Conservation (phyloP, 2,329 filamentous ascomycete species). For the Sordariomycetes sp. region DNA sequence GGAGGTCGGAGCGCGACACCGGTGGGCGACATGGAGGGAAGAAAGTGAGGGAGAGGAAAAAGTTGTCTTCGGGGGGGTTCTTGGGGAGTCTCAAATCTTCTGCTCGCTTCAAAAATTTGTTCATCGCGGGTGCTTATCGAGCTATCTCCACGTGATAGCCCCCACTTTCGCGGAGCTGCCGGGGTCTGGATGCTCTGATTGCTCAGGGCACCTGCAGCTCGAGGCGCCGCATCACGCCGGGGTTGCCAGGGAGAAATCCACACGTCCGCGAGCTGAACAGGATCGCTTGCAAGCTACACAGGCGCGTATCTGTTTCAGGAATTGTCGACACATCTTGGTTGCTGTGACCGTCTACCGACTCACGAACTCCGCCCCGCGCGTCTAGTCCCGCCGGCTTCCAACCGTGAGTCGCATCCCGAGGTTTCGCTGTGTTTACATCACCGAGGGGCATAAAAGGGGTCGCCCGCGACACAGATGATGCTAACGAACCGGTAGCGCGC, state of each 20-base stretch:
- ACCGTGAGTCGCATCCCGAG: neutral
- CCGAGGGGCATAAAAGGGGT: neutral
- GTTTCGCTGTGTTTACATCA: slow-evolving; percentile 1
- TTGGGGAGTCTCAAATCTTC: neutral
- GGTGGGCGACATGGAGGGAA: slow-evolving; percentile 5
- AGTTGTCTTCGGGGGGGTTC: neutral
- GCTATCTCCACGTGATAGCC: neutral
- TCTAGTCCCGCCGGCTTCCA: neutral
- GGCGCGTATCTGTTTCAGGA: neutral
- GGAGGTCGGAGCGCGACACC: slow-evolving; percentile 7
- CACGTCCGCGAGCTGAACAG: neutral
- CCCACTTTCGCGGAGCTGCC: neutral
- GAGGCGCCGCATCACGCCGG: neutral
- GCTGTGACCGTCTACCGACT: neutral
- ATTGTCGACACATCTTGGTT: neutral
- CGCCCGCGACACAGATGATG: neutral
- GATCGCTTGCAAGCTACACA: neutral
- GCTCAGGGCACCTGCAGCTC: neutral
- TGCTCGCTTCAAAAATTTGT: neutral
- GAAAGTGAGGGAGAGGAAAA: neutral
- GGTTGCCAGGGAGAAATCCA: neutral
- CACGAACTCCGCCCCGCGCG: neutral
- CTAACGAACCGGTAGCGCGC: neutral
- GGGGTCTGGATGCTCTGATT: neutral
- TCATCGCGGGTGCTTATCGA: neutral